A percentile compares a stretch with the other conserved stretches of the same genome.
phyloP scores from a whole-genome alignment of 305 asterid species.

The Fraxinus paxiana region DNA sequence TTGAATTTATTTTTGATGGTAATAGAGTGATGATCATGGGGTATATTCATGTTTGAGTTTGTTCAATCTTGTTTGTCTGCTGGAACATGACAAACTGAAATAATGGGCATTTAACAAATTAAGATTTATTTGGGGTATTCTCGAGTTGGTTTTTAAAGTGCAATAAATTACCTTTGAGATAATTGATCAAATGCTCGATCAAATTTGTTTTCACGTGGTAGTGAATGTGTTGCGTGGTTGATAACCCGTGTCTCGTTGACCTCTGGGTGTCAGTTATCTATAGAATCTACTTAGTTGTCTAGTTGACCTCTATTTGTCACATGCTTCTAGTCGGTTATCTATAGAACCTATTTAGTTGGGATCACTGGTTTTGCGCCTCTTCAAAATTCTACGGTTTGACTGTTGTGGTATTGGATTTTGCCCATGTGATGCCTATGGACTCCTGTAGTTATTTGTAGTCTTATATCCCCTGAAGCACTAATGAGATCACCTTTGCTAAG shows the following conservation, averaged over 20 bases:
- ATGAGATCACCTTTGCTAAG: neutral
- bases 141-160: neutral
- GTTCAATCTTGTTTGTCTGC: neutral
- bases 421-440: neutral
- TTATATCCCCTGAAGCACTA: conserved; percentile 1
- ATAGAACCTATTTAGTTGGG: neutral
- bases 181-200: neutral
- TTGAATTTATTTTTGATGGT: neutral
- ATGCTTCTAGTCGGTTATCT: neutral
- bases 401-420: neutral
- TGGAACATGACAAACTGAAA: neutral
- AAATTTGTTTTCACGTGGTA: conserved; percentile 1
- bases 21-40: neutral
- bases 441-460: neutral
- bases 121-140: neutral
- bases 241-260: neutral
- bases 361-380: neutral
- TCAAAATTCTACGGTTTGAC: neutral
- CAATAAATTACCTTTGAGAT: neutral
- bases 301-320: neutral
- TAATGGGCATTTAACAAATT: neutral
- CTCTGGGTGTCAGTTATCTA: neutral
- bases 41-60: neutral
- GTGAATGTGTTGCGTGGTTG: neutral
- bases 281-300: neutral